Base-by-base conservation (phyloP, 129 eudicot genomes). In the Rutidosis leptorrhynchoides region DNA sequence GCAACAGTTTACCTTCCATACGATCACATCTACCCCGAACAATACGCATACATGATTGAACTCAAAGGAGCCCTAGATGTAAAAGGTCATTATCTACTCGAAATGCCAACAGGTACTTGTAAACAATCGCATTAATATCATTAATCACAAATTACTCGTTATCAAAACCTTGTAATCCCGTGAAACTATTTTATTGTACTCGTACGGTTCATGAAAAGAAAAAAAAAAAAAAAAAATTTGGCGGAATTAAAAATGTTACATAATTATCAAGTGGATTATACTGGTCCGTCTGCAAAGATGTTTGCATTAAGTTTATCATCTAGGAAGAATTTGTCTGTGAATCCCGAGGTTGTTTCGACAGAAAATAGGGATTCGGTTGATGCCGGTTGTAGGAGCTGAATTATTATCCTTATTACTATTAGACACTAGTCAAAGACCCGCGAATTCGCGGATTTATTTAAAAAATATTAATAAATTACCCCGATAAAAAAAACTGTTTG, bases 181-280 rank as follows among this genome's bases (percentile, higher is more conserved):
- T 89, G 10, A 89, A 86, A 51, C 83, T 94, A 9, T 65, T 94
- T 8, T 94, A 94, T 79, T 94, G 99, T 23, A 94, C 99, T n/a
- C 92, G 97, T 9, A 94, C 99, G 1, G 99, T 94, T 22, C 99
- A 94, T 80, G 99, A 94, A 70, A 94, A 89, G 99, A 97, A 94
- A 78, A 94, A n/a, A n/a, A n/a, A n/a, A n/a, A n/a, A n/a, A n/a
- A n/a, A n/a, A 94, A 83, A 94, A 97, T 62, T 83, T 94, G 17
- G 95, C 85, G 6, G 99, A 94, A 58, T 83, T 89, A 51, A 89
- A 81, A 54, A 75, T 82, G 0, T 68, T 89, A 28, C 82, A 86
- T 30, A 68, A 69, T 46, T 94, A 89, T 53, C 99, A 94, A 80
- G 29, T 89, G 1, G 69, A 82, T 15, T 60, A 70, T n/a, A 52